Percentiles rank a stretch among this genome's conserved stretches.
These are phyloP conservation scores for Mycena galopus DNA, from an alignment of 768 basidiomycete species.

Conservation along the genomic window DNA sequence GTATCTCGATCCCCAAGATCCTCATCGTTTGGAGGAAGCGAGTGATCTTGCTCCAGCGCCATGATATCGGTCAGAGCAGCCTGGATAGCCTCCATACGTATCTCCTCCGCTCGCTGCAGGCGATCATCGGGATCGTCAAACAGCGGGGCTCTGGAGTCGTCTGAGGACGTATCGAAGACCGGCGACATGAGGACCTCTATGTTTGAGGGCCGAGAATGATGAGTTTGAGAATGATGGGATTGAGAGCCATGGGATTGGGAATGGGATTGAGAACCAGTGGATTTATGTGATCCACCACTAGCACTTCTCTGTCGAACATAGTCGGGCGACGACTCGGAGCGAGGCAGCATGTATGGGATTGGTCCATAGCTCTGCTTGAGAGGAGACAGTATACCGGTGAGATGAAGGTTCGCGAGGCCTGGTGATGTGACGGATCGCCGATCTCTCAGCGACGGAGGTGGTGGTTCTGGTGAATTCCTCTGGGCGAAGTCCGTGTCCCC, in stretches of 20 bases:
- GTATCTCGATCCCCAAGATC: constrained; percentile 30
- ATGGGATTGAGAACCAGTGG: constrained; percentile 41
- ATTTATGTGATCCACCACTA: constrained; percentile 56
- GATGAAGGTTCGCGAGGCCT: constrained; percentile 30
- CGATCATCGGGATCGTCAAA: constrained; percentile 87
- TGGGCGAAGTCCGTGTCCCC: constrained; percentile 69
- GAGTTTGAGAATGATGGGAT: constrained; percentile 39
- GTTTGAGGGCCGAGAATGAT: constrained; percentile 60
- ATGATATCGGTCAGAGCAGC: constrained; percentile 97
- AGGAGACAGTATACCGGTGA: constrained; percentile 29
- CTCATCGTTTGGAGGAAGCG: constrained; percentile 23
- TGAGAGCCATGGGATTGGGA: constrained; percentile 48
- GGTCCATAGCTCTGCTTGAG: constrained; percentile 33
- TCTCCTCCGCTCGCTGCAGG: constrained; percentile 77
- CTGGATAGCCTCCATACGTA: constrained; percentile 95
- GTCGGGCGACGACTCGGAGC: constrained; percentile 54
- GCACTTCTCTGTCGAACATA: constrained; percentile 55
- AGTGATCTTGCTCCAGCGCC: constrained; percentile 76
- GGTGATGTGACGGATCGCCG: constrained; percentile 26
- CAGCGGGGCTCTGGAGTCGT: constrained; percentile 76
- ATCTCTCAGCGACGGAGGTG: constrained; percentile 30
- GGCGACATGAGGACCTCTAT: constrained; percentile 90
- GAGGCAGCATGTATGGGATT: constrained; percentile 40
- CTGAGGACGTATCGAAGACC: constrained; percentile 61
- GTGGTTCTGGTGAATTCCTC: constrained; percentile 34